Base-by-base conservation (phyloP, 148 eudicot species). In the Rhododendron ferrugineum region DNA sequence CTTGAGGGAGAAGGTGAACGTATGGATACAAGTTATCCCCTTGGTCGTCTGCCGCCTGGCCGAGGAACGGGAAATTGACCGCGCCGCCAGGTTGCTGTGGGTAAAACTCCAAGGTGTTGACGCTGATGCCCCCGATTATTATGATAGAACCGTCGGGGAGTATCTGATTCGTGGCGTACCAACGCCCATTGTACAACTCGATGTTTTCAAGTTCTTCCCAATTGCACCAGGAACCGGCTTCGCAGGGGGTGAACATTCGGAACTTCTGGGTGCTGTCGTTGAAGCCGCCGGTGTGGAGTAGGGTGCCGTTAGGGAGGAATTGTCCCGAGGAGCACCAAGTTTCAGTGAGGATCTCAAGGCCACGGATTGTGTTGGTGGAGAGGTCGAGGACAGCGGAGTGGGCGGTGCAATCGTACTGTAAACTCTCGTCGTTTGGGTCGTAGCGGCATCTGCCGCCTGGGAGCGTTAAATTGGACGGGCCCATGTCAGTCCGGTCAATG, bases 11-110 rank as follows among this genome's bases (percentile, higher is more conserved):
- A 47, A 96, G 92, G 82, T 96, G 99, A 54, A 96, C 93, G 30
- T 92, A 96, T 0, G 99, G 99, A 79, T 96, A 96, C 13, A 96
- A 87, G 83, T 96, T 96, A 52, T 96, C 99, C 84, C 91, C 89
- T 23, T 96, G 97, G 9, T 89, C 87, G 79, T 96, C 98, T 37
- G 81, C 92, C 49, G 84, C 86, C 77, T 93, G 90, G 34, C 82
- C 90, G 2, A 96, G 86, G 66, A 96, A 94, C 0, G 96, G 93
- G 13, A 96, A 95, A 22, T 58, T 20, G n/a, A 58, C 64, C 2
- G 64, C 64, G 10, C 64, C 64, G 8, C 26, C 10, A 20, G 75
- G 4, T 47, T 88, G 78, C 3, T 94, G 92, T 11, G 98, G 99
- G 85, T 86, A 94, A 85, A 88, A 96, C 84, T 96, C 99, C 0